A percentile compares a stretch with the other conserved stretches of the same genome.
These are phyloP conservation scores for Peronospora destructor DNA, from an alignment of 352 stramenopile species.

Conservation along the genomic window DNA sequence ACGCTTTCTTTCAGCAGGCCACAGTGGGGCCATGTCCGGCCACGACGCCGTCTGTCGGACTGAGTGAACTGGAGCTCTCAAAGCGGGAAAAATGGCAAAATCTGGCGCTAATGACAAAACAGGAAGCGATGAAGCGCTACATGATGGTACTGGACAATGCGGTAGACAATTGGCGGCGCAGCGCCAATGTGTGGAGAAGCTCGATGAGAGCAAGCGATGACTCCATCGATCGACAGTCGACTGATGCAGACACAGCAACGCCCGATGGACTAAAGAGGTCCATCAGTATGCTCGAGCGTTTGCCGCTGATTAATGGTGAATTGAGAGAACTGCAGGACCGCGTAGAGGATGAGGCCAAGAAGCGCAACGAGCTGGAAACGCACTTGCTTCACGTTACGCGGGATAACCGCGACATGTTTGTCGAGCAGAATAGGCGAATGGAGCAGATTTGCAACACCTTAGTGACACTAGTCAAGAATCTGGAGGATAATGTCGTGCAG, in stretches of 20 bases:
- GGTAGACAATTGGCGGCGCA: constrained; percentile 75
- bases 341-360: constrained; percentile 62
- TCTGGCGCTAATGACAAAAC: constrained; percentile 55
- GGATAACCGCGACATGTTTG: constrained; percentile 53
- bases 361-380: constrained; percentile 56
- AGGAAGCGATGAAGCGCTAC: constrained; percentile 78
- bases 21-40: constrained; percentile 50
- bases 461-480: constrained; percentile 46
- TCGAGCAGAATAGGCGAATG: constrained; percentile 43
- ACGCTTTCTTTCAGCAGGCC: constrained; percentile 72
- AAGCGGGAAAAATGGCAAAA: constrained; percentile 74
- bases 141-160: constrained; percentile 69
- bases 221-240: constrained; percentile 10
- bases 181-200: constrained; percentile 29
- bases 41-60: constrained; percentile 24
- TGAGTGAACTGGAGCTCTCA: constrained; percentile 48
- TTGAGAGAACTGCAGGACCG: constrained; percentile 59
- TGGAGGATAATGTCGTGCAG: constrained; percentile 53
- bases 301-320: constrained; percentile 62
- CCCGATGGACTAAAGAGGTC: constrained; percentile 21
- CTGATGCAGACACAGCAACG: constrained; percentile 16
- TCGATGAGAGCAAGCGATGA: constrained; percentile 11
- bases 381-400: constrained; percentile 57
- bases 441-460: constrained; percentile 47
- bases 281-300: constrained; percentile 58